Evolutionary conservation across 2,329 filamentous ascomycete species (phyloP).

Genomic region (Epichloe baconii): DNA sequence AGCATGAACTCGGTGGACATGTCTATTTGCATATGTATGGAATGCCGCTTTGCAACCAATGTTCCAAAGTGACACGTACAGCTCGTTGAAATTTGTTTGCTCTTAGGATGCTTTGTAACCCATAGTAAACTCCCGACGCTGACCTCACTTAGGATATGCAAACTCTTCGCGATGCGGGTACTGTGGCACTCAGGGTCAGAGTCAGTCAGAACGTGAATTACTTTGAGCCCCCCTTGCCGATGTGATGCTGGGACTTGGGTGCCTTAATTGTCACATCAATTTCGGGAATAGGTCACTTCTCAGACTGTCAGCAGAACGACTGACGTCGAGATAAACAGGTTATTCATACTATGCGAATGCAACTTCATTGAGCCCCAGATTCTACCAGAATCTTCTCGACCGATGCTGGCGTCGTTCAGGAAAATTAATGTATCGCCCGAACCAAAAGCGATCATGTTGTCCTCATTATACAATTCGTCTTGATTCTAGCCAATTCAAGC

Average conservation of each 20-base stretch:
- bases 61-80: neutral
- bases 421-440: slow-evolving; percentile 61
- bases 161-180: slow-evolving; percentile 41
- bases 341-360: slow-evolving; percentile 60
- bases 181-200: slow-evolving; percentile 33
- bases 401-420: slow-evolving; percentile 67
- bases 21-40: neutral
- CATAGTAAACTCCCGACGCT: slow-evolving; percentile 5
- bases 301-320: slow-evolving; percentile 12
- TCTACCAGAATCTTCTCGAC: slow-evolving; percentile 62
- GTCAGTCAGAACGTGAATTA: slow-evolving; percentile 35
- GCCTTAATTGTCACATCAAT: neutral
- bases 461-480: slow-evolving; percentile 79
- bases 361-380: slow-evolving; percentile 44
- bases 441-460: slow-evolving; percentile 72
- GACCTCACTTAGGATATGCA: slow-evolving; percentile 30
- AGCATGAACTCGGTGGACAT: neutral
- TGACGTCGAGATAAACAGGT: slow-evolving; percentile 33
- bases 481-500: slow-evolving; percentile 50
- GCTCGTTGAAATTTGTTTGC: neutral
- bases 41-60: neutral
- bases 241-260: neutral
- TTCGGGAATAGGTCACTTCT: neutral
- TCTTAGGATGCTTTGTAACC: neutral
- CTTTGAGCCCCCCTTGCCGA: neutral